Evolutionary conservation across 2,329 filamentous ascomycete genomes (phyloP).

Genomic region (Apiospora rasikravindrae): DNA sequence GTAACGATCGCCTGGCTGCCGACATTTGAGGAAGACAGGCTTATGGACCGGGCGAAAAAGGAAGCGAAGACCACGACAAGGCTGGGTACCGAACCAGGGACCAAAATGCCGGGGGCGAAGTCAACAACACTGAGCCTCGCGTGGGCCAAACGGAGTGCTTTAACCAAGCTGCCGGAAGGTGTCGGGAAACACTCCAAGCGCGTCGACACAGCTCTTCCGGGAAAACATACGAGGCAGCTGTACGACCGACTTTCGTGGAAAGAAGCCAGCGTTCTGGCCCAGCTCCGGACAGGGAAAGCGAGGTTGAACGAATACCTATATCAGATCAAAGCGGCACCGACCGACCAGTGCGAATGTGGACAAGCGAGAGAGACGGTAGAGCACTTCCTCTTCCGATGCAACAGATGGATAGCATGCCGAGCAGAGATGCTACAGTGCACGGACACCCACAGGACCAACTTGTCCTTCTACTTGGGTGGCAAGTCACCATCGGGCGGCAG

Average conservation of each 20-base stretch:
- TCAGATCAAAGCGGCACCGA: no score
- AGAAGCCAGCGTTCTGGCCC: no score
- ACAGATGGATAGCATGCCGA: neutral
- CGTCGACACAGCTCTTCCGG: neutral
- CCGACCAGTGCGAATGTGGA: neutral
- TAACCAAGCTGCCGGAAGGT: neutral
- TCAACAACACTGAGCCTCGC: conserved; percentile 8
- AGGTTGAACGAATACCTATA: no score
- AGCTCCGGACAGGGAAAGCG: no score
- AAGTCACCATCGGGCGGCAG: neutral
- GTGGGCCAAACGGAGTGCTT: neutral
- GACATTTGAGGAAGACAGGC: neutral
- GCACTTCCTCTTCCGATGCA: no score
- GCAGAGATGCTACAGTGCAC: neutral
- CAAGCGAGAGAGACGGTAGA: neutral
- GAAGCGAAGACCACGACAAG: neutral
- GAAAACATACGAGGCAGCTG: neutral
- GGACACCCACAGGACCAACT: neutral
- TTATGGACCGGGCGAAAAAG: neutral
- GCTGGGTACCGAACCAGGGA: neutral
- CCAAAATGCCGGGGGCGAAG: conserved; percentile 2
- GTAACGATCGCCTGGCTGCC: neutral
- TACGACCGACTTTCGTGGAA: neutral
- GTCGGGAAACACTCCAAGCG: neutral
- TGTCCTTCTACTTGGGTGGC: neutral